Base-by-base conservation (phyloP, 352 stramenopile genomes). In the Phytophthora litchii region DNA sequence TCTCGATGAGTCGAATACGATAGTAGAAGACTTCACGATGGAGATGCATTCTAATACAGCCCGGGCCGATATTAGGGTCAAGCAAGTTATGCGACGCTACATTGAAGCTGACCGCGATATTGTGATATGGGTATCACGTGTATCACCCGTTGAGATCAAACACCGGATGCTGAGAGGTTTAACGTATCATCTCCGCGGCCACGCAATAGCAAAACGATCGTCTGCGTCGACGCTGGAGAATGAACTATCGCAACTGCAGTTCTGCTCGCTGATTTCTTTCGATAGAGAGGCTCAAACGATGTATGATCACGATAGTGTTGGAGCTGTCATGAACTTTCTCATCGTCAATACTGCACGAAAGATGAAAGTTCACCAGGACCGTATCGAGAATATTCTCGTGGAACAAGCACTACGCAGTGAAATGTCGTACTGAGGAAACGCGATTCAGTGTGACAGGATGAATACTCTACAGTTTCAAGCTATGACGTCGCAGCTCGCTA, bases 51-150 rank as follows among this genome's bases (percentile, higher is more conserved):
- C 42, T 20, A 59, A 66, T 23, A 55, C 29, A 6, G 50, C 53
- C 6, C 47, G 54, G 5, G 64, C 58, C 3, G 52, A 72, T 27
- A 43, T 75, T 20, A 55, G 54, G 9, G 61, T 59, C 0, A 70
- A 63, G 17, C 56, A 61, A 19, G 52, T 71, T 16, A 29, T 74
- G 3, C 29, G 29, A 34, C 36, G 60, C 5, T 69, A 63, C 10
- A 43, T 69, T 2, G 62, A 70, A 41, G 23, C 17, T 4, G 57
- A 69, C 9, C 56, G 60, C 25, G 49, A 72, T 37, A 13, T 75
- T 12, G 41, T 75, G 16, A 64, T 69, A 19, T 71, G 72, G 72
- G 54, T 62, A 13, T 52, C 60, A 0, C 14, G 63, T 4, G 55
- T 65, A 12, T 48, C 64, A 0, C 55, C 60, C 2, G 41, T 65